Evolutionary conservation across 2,329 filamentous ascomycete species (phyloP).

Genomic region (Cordyceps militaris): DNA sequence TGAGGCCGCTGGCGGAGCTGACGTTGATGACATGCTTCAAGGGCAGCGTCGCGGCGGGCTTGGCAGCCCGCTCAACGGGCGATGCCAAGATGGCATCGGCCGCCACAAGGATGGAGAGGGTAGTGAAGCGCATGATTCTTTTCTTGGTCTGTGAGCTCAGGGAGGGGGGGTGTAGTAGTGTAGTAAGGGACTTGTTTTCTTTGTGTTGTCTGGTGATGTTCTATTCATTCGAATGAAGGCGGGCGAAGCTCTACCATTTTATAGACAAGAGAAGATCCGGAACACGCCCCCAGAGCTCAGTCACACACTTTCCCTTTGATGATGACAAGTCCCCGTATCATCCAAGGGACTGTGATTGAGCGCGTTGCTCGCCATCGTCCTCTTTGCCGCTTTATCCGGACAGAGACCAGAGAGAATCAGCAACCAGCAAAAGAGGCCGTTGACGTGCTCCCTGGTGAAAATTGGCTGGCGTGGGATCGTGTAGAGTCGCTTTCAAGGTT

Average conservation of each 20-base stretch:
- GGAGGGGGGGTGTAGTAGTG: background rate
- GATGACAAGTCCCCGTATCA: background rate
- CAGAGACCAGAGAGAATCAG: background rate
- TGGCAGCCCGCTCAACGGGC: constrained; percentile 18
- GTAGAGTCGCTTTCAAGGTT: background rate
- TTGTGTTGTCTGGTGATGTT: background rate
- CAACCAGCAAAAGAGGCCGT: background rate
- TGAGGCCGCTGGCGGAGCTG: constrained; percentile 20
- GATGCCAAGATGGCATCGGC: constrained; percentile 20
- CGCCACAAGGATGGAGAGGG: constrained; percentile 10
- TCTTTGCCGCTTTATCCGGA: constrained; percentile 2
- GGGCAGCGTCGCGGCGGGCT: constrained; percentile 17
- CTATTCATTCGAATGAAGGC: background rate
- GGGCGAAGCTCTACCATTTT: background rate
- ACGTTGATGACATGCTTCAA: constrained; percentile 20
- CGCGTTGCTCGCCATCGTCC: background rate
- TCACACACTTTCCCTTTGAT: background rate
- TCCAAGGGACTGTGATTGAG: too few relatives aligned
- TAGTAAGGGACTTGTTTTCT: background rate
- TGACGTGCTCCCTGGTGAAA: constrained; percentile 2
- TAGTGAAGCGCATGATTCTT: constrained; percentile 7
- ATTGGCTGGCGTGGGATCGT: background rate
- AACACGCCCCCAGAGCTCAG: background rate
- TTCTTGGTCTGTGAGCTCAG: background rate
- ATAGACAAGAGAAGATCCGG: background rate